Conservation (phyloP, 768 basidiomycete species). For the Podaxis sp. region DNA sequence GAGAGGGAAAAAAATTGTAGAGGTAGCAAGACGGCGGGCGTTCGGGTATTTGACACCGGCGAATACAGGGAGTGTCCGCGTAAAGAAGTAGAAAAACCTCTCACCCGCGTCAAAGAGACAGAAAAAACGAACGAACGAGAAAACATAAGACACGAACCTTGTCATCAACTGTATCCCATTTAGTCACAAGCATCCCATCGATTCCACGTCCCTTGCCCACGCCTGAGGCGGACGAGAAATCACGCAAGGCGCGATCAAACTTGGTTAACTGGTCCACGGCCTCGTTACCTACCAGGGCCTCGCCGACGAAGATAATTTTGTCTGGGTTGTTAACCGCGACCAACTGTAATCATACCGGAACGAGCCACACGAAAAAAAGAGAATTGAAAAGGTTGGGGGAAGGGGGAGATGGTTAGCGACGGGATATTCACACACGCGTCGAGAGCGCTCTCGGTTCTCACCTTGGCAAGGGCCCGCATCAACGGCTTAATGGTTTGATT, state of each 20-base stretch:
- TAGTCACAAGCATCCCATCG: conserved; percentile 97
- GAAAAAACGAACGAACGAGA: background rate
- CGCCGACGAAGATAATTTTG: conserved; percentile 97
- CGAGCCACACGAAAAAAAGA: background rate
- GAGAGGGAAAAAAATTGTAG: background rate
- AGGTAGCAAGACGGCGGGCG: too few species aligned
- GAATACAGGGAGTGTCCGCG: background rate
- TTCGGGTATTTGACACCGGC: background rate
- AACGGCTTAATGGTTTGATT: conserved; percentile 57
- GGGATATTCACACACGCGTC: background rate
- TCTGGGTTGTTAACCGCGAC: conserved; percentile 93
- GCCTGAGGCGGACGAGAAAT: conserved; percentile 80
- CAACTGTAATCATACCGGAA: conserved; percentile 47
- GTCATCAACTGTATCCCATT: conserved; percentile 99
- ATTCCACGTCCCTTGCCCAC: conserved; percentile 83
- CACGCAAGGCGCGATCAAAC: conserved; percentile 91
- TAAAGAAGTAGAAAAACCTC: too few species aligned
- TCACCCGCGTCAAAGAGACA: too few species aligned
- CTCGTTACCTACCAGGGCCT: conserved; percentile 97
- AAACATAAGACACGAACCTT: conserved; percentile 54
- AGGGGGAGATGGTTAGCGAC: conserved; percentile 10
- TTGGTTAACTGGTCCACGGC: conserved; percentile 97
- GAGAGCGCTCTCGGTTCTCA: conserved; percentile 23
- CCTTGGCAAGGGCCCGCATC: conserved; percentile 98
- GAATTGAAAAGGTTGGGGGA: background rate